Conservation (phyloP, 345 rosid genomes). For the thale cress (Arabidopsis thaliana) region DNA sequence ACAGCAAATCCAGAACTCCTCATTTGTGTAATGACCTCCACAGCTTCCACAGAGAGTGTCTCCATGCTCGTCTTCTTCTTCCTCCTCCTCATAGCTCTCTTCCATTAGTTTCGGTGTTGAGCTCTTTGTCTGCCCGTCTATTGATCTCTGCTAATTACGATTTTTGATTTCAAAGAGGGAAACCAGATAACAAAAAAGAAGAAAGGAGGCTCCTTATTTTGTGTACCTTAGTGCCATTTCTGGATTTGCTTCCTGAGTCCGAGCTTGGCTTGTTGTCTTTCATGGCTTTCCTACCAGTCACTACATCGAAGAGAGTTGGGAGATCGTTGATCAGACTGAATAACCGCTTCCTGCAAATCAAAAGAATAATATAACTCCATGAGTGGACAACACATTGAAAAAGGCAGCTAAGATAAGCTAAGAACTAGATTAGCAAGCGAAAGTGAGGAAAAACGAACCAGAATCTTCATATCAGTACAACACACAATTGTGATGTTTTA, state of each 20-base stretch:
- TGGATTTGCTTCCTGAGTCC: slow-evolving; percentile 82
- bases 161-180: neutral
- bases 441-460: neutral
- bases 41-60: slow-evolving; percentile 82
- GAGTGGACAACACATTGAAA: neutral
- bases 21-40: slow-evolving; percentile 71
- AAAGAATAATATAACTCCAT: slow-evolving; percentile 13
- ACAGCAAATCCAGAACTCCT: slow-evolving; percentile 89
- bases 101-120: slow-evolving; percentile 56
- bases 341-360: slow-evolving; percentile 75
- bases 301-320: slow-evolving; percentile 94
- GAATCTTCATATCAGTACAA: slow-evolving; percentile 11
- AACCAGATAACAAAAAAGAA: neutral
- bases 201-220: neutral
- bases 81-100: slow-evolving; percentile 61
- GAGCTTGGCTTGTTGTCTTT: slow-evolving; percentile 89
- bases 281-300: slow-evolving; percentile 81
- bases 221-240: slow-evolving; percentile 66
- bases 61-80: slow-evolving; percentile 76
- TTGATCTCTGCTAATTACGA: slow-evolving; percentile 56
- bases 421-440: neutral
- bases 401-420: slow-evolving; percentile 15
- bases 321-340: slow-evolving; percentile 91
- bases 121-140: slow-evolving; percentile 66
- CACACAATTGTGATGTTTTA: slow-evolving; percentile 17